These are phyloP conservation scores for Thymus quinquecostatus DNA, from an alignment of 257 asterid genomes.

Conservation along the genomic window DNA sequence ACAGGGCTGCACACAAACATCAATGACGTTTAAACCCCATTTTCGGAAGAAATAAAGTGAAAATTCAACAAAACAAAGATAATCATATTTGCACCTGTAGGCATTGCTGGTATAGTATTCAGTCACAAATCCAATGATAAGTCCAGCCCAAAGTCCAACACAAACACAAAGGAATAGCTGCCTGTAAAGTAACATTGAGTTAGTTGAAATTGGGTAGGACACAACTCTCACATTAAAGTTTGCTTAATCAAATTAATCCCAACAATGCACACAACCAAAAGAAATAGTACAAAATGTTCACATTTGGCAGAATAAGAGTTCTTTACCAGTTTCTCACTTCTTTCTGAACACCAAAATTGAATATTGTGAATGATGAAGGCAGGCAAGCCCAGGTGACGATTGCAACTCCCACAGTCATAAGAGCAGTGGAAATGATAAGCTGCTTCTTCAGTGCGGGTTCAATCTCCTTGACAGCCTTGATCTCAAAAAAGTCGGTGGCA, in stretches of 20 bases:
- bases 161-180: slow-evolving; percentile 83
- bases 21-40: neutral
- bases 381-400: slow-evolving; percentile 74
- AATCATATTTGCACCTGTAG: slow-evolving; percentile 57
- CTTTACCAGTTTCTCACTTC: slow-evolving; percentile 69
- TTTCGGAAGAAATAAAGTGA: neutral
- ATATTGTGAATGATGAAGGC: slow-evolving; percentile 84
- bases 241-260: neutral
- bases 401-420: slow-evolving; percentile 84
- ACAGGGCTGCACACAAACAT: slow-evolving; percentile 53
- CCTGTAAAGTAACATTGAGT: slow-evolving; percentile 48
- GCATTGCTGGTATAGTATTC: slow-evolving; percentile 95
- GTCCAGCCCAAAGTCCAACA: slow-evolving; percentile 99
- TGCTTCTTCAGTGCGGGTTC: slow-evolving; percentile 79
- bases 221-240: neutral
- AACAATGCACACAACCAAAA: slow-evolving; percentile 4
- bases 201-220: slow-evolving; percentile 1
- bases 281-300: neutral
- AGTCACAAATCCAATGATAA: slow-evolving; percentile 84
- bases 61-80: neutral
- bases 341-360: slow-evolving; percentile 80
- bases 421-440: slow-evolving; percentile 79
- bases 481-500: slow-evolving; percentile 68
- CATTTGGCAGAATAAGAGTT: neutral
- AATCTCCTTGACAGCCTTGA: slow-evolving; percentile 61